Evolutionary conservation across 129 eudicot genomes (phyloP), one percentile per base, ranked within the genome.

Genomic region (Chrysanthemum makinoi): DNA sequence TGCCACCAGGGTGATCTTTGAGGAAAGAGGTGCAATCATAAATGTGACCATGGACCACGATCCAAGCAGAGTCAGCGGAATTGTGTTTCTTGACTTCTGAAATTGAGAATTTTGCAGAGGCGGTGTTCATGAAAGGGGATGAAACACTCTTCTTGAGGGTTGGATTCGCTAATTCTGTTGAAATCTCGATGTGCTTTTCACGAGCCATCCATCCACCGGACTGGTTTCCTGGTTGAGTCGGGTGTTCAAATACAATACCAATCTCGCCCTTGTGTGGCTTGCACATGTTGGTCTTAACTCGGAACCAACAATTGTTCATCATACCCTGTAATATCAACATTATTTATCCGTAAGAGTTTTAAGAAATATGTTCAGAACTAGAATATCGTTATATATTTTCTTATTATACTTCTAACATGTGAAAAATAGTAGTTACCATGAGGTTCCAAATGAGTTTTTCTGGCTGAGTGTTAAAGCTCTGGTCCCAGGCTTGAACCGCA

Each of bases 251-350:
- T 10, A 90, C 83, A 35, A 95, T 86, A 26, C 99, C 97, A 20
- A 95, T 90, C 72, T 90, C 99, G 1, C 99, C 99, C 57, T 78
- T 87, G 81, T 84, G 96, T 18, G 97, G 97, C 70, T 86, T 90
- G 99, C 97, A 95, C 83, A 95, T 83, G 68, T 87, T 94, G 54
- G 90, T 87, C 64, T 86, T 94, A 20, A 94, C 93, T 55, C 93
- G 84, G 78, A 95, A 95, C 99, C 99, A 95, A 46, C 99, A 95
- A 49, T 95, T 95, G 81, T 95, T 95, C 99, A 95, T 95, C 99
- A 95, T 95, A 1, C 99, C 99, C 99, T 94, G 3, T 56, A 7
- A 35, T n/a, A n/a, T n/a, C n/a, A n/a, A n/a, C n/a, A n/a, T 35
- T 35, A 35, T 35, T 35, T 35, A 35, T 35, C 44, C 9, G 2